Base-by-base conservation (phyloP, 116 monocot species). In the Cymodocea nodosa region DNA sequence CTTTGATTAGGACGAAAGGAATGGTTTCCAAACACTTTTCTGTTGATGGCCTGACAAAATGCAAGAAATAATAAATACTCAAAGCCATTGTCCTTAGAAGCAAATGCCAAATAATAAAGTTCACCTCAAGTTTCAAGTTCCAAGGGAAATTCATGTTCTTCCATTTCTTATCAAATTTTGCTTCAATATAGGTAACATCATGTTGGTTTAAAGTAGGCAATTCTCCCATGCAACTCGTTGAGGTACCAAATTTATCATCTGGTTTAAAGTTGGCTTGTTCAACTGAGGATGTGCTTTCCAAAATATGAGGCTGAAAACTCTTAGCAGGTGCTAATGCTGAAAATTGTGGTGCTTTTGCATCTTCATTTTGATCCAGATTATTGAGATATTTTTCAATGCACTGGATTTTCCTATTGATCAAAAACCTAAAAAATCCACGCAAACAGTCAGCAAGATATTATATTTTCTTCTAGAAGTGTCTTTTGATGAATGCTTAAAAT, bases 1-100 rank as follows among this genome's bases (percentile, higher is more conserved):
- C 98, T 84, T 76, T 98, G 98, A 81, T 92, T 98, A 15, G 81
- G 92, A n/a, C 92, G 86, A 49, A 98, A 98, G 25, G 92, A 92
- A 64, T 81, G 85, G 73, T 98, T 98, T 51, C 98, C 92, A 84
- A 98, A 98, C 5, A 92, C 84, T 69, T 80, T 91, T 73, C 59
- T 86, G 74, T 98, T 98, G 69, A 85, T 84, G 17, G 75, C 74
- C 98, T 98, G 52, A n/a, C 22, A 57, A 34, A 16, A 66, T 18
- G 17, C 13, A 66, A 17, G 24, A 52, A 39, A 66, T n/a, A 2
- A 51, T 52, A 51, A 65, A 65, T 24, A 51, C 25, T 52, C 18
- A 23, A 15, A 34, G 24, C 2, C 25, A 44, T 49, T 10, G 23
- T 52, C 25, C 52, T 34, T 20, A 66, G 23, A 13, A 52, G 23